Base-by-base conservation (phyloP, 2,329 filamentous ascomycete species). In the Aspergillus sp. region DNA sequence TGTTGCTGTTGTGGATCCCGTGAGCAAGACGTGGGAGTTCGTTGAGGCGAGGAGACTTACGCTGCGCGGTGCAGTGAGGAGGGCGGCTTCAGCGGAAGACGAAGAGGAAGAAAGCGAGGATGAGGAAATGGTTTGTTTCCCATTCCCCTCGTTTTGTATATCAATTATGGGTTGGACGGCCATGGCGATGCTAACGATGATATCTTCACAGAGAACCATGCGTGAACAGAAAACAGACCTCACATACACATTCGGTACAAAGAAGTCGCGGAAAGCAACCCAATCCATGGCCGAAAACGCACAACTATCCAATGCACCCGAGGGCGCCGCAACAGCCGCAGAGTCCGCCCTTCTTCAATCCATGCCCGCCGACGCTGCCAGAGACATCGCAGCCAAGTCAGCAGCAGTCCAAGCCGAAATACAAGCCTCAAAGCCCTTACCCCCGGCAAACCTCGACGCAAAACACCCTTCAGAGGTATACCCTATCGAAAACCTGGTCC, bases 1-100 rank as follows among this genome's bases (percentile, higher is more conserved):
- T 63, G 70, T 87, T 58, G 85, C 82, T 52, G 75, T 88, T 44
- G 85, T 80, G 64, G 84, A 88, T 61, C 82, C 83, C 0, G 71
- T 75, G 24, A 78, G 77, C 4, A 78, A 78, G 55, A 79, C 78
- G 44, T 76, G 86, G 61, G 77, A 85, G 61, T 70, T 88, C 46
- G 74, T 83, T 9, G 71, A 83, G 70, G 80, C 80, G 21, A 82
- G 81, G 57, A 80, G 82, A 66, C 70, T 86, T 52, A 82, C 78
- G 4, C 73, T 87, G n/a, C 78, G 83, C 48, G 81, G 79, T 56
- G 79, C 68, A 45, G 65, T 80, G 23, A 69, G 76, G 46, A 72
- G 66, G 52, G 59, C 64, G 35, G 66, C 65, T 47, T 47, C 57
- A 17, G 65, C 61, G 23, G 63, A 66, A 6, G 68, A 71, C 4